phyloP scores from a whole-genome alignment of 2,329 filamentous ascomycete species.

The Apiospora rasikravindrae region DNA sequence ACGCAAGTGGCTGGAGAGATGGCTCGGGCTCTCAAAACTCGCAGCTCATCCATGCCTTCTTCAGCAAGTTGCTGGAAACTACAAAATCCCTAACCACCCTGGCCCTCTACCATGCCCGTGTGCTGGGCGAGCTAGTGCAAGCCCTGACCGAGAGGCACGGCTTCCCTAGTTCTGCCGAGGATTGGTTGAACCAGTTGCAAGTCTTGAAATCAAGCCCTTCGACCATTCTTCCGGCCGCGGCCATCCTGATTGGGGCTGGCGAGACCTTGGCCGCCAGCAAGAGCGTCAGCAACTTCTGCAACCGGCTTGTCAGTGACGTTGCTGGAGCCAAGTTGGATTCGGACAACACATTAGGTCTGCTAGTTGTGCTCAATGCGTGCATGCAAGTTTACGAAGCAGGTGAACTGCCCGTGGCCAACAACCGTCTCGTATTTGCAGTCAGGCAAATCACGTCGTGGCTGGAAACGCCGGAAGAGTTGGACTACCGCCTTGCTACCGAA shows the following conservation, averaged over 20 bases:
- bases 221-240: slow-evolving; percentile 54
- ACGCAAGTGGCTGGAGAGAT: slow-evolving; percentile 46
- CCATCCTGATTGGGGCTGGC: slow-evolving; percentile 57
- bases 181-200: slow-evolving; percentile 51
- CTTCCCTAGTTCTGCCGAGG: slow-evolving; percentile 50
- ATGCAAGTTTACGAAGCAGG: slow-evolving; percentile 57
- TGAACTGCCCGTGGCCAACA: slow-evolving; percentile 62
- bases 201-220: slow-evolving; percentile 52
- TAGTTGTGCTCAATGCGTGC: slow-evolving; percentile 61
- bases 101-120: slow-evolving; percentile 59
- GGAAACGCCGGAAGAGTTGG: slow-evolving; percentile 52
- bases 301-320: slow-evolving; percentile 66
- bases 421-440: slow-evolving; percentile 81
- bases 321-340: slow-evolving; percentile 51
- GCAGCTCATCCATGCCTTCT: slow-evolving; percentile 46
- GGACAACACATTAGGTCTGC: slow-evolving; percentile 51
- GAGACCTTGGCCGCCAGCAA: slow-evolving; percentile 55
- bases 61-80: slow-evolving; percentile 51
- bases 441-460: slow-evolving; percentile 79
- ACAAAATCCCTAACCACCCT: slow-evolving; percentile 48
- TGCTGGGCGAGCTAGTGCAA: slow-evolving; percentile 56
- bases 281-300: slow-evolving; percentile 58
- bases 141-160: slow-evolving; percentile 53
- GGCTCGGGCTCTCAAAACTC: slow-evolving; percentile 41
- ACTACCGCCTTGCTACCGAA: slow-evolving; percentile 52